These are phyloP conservation scores for Metschnikowia sp. DNA, from an alignment of 805 yeast species.

Conservation along the genomic window DNA sequence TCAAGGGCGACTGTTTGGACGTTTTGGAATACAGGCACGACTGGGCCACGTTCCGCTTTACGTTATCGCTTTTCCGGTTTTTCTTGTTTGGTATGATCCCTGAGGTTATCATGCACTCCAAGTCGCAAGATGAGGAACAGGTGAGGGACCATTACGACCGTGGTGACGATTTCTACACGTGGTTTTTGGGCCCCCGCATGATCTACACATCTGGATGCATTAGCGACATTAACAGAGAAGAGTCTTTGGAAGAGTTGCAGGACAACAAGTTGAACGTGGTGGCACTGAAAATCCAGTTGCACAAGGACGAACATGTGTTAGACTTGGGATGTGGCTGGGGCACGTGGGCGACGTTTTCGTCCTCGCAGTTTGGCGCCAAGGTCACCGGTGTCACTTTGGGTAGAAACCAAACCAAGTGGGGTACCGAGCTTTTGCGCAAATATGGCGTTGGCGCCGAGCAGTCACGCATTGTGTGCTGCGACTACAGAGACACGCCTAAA, in stretches of 20 bases:
- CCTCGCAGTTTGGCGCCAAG: slow-evolving; percentile 75
- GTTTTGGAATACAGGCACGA: slow-evolving; percentile 84
- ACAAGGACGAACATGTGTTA: slow-evolving; percentile 69
- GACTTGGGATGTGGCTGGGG: slow-evolving; percentile 98
- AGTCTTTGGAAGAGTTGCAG: slow-evolving; percentile 75
- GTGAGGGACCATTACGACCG: slow-evolving; percentile 95
- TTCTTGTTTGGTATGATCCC: slow-evolving; percentile 88
- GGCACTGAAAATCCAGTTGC: slow-evolving; percentile 77
- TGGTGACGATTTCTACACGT: slow-evolving; percentile 91
- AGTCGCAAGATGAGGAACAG: slow-evolving; percentile 94
- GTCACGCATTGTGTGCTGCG: slow-evolving; percentile 74
- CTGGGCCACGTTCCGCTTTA: slow-evolving; percentile 83
- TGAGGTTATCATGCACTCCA: slow-evolving; percentile 86
- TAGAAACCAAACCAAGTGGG: slow-evolving; percentile 87
- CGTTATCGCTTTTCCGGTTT: slow-evolving; percentile 70
- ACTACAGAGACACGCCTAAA: slow-evolving; percentile 89
- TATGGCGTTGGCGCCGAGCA: slow-evolving; percentile 70
- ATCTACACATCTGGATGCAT: slow-evolving; percentile 86
- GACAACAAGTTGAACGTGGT: slow-evolving; percentile 87
- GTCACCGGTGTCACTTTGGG: slow-evolving; percentile 91
- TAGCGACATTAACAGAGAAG: slow-evolving; percentile 64
- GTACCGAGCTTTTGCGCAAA: slow-evolving; percentile 63
- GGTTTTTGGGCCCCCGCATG: slow-evolving; percentile 95
- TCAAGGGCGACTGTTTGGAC: slow-evolving; percentile 86
- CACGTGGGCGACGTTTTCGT: slow-evolving; percentile 80